Percentiles rank a stretch among this genome's conserved stretches.
Evolutionary conservation across 1,284 basidiomycete genomes (phyloP).

Genomic region (Kalmanozyma brasiliensis): DNA sequence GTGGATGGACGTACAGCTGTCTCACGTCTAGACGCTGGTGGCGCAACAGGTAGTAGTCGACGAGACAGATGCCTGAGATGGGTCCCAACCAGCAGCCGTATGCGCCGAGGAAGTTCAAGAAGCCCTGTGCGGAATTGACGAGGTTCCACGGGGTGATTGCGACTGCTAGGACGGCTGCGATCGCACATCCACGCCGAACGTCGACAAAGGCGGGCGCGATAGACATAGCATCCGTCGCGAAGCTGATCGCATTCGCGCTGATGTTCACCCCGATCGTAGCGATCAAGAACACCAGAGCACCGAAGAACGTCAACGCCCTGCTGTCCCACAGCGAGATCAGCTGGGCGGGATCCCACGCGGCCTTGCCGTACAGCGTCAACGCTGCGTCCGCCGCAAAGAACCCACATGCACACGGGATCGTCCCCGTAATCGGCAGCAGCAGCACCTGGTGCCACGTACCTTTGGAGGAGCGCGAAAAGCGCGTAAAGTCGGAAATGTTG

Average conservation of each 20-base stretch:
- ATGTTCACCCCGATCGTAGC: constrained; percentile 32
- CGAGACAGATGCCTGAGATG: constrained; percentile 20
- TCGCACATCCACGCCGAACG: constrained; percentile 13
- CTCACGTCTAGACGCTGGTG: constrained; percentile 16
- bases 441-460: constrained; percentile 31
- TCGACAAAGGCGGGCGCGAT: constrained; percentile 24
- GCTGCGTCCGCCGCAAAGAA: constrained; percentile 33
- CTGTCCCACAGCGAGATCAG: constrained; percentile 19
- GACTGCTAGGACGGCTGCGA: constrained; percentile 19
- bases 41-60: constrained; percentile 26
- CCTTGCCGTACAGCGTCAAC: constrained; percentile 20
- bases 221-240: constrained; percentile 34
- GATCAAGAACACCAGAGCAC: constrained; percentile 28
- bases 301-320: constrained; percentile 20
- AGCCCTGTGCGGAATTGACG: constrained; percentile 19
- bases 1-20: constrained; percentile 31
- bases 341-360: constrained; percentile 25
- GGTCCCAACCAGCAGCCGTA: constrained; percentile 32
- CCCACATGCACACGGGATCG: constrained; percentile 27
- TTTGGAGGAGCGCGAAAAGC: constrained; percentile 21
- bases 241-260: constrained; percentile 22
- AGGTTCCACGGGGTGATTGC: constrained; percentile 31
- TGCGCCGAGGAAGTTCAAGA: constrained; percentile 35
- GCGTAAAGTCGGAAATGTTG: constrained; percentile 32
- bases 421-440: constrained; percentile 26